Evolutionary conservation across 768 basidiomycete species (phyloP), one percentile per base, ranked within the genome.

Genomic region (Boletus speciosus): DNA sequence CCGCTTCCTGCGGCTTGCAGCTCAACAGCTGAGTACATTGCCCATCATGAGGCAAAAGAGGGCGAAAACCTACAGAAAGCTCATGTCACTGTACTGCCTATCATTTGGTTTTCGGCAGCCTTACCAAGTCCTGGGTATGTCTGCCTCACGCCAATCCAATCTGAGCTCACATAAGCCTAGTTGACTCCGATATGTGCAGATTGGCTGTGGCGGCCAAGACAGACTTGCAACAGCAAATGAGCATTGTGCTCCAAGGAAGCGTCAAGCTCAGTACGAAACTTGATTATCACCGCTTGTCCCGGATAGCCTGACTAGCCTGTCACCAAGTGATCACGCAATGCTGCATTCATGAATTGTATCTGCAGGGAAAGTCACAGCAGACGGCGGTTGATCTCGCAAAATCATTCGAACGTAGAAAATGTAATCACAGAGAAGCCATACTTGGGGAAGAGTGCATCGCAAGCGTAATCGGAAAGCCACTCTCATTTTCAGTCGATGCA

Each of bases 281-380:
- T 36, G 37, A 51, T 41, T 42, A 29, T 45, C 38, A 6, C 32
- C 7, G 57, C 65, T 47, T 45, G 14, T 45, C 56, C 19, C n/a
- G 31, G 21, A 47, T 47, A 19, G 42, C 50, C 67, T 73, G 65
- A 75, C 78, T 67, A 72, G 74, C 73, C 32, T 76, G 77, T 74
- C 73, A 71, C 71, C 54, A 61, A 98, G 97, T 99, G 96, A 98
- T 99, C 70, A 98, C 97, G 0, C 96, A 98, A 68, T 99, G 97
- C 70, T 96, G 88, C 67, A 93, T 99, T 39, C 86, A 94, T 60
- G 91, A 93, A 66, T 79, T 99, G 2, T 98, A 99, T 73, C 79
- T 93, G 3, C 81, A 87, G 52, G 94, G 93, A 12, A 83, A 80
- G 54, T 65, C 77, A 2, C 80, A 81, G 31, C 94, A 98, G 66